phyloP scores from a whole-genome alignment of 345 rosid genomes.

The Kernera saxatilis region DNA sequence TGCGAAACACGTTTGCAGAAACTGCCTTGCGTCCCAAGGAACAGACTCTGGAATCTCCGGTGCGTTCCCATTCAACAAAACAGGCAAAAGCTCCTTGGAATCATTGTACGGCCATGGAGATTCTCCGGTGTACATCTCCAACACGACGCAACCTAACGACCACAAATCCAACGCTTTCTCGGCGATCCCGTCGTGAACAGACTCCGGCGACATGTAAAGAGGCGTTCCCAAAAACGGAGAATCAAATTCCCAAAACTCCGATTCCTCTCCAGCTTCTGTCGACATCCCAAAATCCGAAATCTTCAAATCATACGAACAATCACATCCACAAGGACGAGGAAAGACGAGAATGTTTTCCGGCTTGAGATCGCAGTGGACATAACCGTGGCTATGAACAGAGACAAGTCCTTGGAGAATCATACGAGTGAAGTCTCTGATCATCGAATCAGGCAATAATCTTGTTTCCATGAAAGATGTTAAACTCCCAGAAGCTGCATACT shows the following conservation, averaged over 20 bases:
- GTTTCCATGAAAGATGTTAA: neutral
- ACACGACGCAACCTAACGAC: slow-evolving; percentile 14
- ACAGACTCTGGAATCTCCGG: neutral
- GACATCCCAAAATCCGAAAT: neutral
- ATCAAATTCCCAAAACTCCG: neutral
- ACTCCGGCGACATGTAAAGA: neutral
- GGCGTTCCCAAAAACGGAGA: neutral
- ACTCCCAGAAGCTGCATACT: slow-evolving; percentile 10
- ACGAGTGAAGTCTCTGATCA: slow-evolving; percentile 1
- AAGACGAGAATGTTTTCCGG: neutral
- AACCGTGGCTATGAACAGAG: neutral
- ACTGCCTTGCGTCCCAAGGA: slow-evolving; percentile 2
- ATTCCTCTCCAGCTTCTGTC: neutral
- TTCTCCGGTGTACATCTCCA: slow-evolving; percentile 11
- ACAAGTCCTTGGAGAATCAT: slow-evolving; percentile 15
- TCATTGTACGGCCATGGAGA: neutral
- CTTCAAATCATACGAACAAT: neutral
- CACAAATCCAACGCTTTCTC: slow-evolving; percentile 7
- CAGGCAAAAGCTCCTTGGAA: neutral
- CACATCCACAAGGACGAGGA: neutral
- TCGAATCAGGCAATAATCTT: neutral
- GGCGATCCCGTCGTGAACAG: neutral
- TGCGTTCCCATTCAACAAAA: neutral
- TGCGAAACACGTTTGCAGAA: slow-evolving; percentile 7
- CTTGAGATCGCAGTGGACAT: slow-evolving; percentile 7